phyloP scores from a whole-genome alignment of 441 rosid genomes.

The Lepidium campestre region DNA sequence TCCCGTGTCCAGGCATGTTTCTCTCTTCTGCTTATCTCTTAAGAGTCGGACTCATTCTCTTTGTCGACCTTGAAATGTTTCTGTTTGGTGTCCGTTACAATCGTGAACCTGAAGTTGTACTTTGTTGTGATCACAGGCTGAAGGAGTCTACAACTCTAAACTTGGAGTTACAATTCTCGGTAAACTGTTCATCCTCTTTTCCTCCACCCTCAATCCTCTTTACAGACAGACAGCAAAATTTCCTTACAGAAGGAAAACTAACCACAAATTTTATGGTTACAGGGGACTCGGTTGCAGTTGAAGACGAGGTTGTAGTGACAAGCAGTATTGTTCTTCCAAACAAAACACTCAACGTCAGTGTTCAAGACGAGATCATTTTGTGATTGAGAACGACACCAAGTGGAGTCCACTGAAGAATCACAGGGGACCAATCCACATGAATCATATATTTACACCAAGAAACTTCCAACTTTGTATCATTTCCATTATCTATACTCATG shows the following conservation, averaged over 20 bases:
- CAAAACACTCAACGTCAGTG: slow-evolving; percentile 79
- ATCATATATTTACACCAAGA: slow-evolving; percentile 9
- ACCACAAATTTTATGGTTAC: slow-evolving; percentile 19
- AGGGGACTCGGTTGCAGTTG: slow-evolving; percentile 86
- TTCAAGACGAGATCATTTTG: slow-evolving; percentile 83
- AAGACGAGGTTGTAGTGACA: slow-evolving; percentile 82
- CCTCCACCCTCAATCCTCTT: not conserved
- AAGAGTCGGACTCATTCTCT: not conserved
- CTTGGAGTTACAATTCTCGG: slow-evolving; percentile 92
- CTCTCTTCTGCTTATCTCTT: slow-evolving; percentile 10
- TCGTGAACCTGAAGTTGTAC: slow-evolving; percentile 9
- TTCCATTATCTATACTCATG: not conserved
- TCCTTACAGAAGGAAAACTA: not conserved
- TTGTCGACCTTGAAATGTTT: not conserved
- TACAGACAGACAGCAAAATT: not conserved
- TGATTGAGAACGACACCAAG: slow-evolving; percentile 25
- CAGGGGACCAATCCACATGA: slow-evolving; percentile 7
- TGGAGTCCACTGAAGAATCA: slow-evolving; percentile 7
- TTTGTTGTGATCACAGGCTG: slow-evolving; percentile 46
- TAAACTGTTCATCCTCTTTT: slow-evolving; percentile 20
- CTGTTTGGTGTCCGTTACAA: not conserved
- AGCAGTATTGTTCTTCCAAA: slow-evolving; percentile 89
- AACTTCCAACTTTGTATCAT: slow-evolving; percentile 8
- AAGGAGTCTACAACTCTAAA: slow-evolving; percentile 74
- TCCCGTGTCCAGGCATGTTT: slow-evolving; percentile 81